phyloP scores from a whole-genome alignment of 371 early-diverging fungal genomes.

The Dinochytrium kinnereticum region DNA sequence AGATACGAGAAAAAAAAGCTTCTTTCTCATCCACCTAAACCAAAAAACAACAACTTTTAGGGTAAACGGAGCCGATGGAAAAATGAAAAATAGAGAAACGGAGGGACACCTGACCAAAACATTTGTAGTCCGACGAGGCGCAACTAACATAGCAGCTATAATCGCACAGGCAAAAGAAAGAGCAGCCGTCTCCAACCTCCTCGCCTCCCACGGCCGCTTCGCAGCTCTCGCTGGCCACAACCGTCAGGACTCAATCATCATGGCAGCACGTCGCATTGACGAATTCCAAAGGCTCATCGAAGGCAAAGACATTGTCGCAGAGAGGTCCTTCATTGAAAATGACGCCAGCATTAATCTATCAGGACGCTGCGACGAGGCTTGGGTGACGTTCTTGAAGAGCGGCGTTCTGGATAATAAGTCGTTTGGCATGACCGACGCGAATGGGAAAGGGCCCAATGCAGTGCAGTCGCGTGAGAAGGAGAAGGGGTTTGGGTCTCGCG shows the following conservation, averaged over 20 bases:
- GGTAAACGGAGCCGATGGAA: not conserved
- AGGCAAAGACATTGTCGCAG: slow-evolving; percentile 30
- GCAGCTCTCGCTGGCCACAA: slow-evolving; percentile 28
- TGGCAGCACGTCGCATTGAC: slow-evolving; percentile 12
- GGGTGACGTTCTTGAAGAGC: slow-evolving; percentile 9
- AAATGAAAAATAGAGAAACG: not conserved
- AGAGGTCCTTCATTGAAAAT: slow-evolving; percentile 2
- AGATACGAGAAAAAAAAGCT: not conserved
- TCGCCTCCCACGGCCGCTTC: slow-evolving; percentile 10
- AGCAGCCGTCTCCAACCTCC: slow-evolving; percentile 11
- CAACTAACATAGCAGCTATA: slow-evolving; percentile 8
- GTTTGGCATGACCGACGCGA: not conserved
- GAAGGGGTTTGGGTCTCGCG: not conserved
- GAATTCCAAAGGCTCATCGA: slow-evolving; percentile 27
- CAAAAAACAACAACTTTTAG: not conserved
- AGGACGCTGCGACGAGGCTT: slow-evolving; percentile 5
- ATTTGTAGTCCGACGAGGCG: slow-evolving; percentile 7
- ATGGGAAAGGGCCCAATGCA: not conserved
- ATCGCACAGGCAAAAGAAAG: slow-evolving; percentile 22
- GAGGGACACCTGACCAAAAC: slow-evolving; percentile 7
- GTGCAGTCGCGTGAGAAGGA: not conserved
- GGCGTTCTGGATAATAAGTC: not conserved
- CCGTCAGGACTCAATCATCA: slow-evolving; percentile 24
- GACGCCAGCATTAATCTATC: not conserved
- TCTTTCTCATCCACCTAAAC: not conserved